Base-by-base conservation (phyloP, 2,329 filamentous ascomycete genomes). In the Penicillium sp. region DNA sequence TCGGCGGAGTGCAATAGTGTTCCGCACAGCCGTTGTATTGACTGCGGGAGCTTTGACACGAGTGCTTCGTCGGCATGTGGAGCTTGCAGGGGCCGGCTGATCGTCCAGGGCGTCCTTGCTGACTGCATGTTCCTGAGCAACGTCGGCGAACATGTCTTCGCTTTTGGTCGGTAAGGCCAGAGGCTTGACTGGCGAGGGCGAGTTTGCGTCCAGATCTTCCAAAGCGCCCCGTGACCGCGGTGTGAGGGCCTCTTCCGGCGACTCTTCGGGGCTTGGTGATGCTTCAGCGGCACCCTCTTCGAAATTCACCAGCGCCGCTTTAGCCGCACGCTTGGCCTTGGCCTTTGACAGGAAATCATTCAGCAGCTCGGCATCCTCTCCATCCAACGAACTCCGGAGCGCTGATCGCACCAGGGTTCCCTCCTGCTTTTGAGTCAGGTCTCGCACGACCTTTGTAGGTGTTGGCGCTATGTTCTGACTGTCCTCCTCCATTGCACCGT, bases 1-100 rank as follows among this genome's bases (percentile, higher is more conserved):
- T 10, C 73, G 70, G 43, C 73, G 72, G 18, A 75, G 65, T 4
- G 72, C 64, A 42, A 75, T 70, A 6, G 65, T 66, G 42, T 67
- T 71, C 45, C 69, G 71, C 33, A 68, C 55, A 12, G 57, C 53
- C 13, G 64, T 60, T 15, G 52, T 53, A 24, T 59, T 54, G 6
- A 52, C 51, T 60, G 56, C 42, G 58, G 52, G 35, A 55, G 51
- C 52, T 62, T 64, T 61, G 59, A 43, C 56, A 44, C 72, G 65
- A 41, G 65, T 66, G 56, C 71, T 74, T 38, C 72, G 65, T 47
- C 72, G 68, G 46, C 44, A 53, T 18, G 55, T 53, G 20, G 68
- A 63, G 44, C 66, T 68, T 38, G 56, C 55, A 20, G 63, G 50
- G 2, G 54, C 44, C 18, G 48, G 37, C 27, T 63, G 62, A 13